phyloP scores from a whole-genome alignment of 2,329 filamentous ascomycete species.

The Calcarisporium arbuscula region DNA sequence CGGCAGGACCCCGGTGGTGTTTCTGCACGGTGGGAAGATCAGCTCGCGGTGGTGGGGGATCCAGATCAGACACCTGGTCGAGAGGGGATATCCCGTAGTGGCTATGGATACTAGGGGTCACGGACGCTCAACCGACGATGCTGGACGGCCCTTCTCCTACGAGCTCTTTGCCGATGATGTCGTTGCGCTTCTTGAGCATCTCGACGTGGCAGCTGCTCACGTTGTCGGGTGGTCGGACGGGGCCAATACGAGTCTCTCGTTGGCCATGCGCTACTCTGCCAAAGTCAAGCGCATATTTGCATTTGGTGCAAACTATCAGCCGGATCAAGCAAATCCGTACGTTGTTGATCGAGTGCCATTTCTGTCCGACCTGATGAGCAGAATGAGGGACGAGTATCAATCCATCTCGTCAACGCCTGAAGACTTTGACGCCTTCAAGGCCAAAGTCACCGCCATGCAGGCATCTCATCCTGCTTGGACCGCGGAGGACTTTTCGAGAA shows the following conservation, averaged over 20 bases:
- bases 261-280: conserved; percentile 1
- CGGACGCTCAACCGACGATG: background rate
- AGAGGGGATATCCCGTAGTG: background rate
- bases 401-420: background rate
- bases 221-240: conserved; percentile 4
- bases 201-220: background rate
- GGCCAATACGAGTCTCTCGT: conserved; percentile 3
- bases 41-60: conserved; percentile 3
- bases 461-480: background rate
- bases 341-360: no score
- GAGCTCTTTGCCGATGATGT: background rate
- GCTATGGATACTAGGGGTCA: background rate
- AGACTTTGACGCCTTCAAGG: background rate
- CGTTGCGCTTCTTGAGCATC: background rate
- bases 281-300: conserved; percentile 1
- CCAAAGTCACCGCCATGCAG: background rate
- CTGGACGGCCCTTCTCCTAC: background rate
- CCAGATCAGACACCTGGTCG: conserved; percentile 2
- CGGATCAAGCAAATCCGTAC: conserved; percentile 2
- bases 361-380: background rate
- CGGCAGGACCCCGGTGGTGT: conserved; percentile 1
- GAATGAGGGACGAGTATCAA: background rate
- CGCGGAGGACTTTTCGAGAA: background rate
- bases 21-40: conserved; percentile 5
- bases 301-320: conserved; percentile 4